phyloP scores from a whole-genome alignment of 495 filamentous ascomycete genomes.

The Cercophora newfieldiana region DNA sequence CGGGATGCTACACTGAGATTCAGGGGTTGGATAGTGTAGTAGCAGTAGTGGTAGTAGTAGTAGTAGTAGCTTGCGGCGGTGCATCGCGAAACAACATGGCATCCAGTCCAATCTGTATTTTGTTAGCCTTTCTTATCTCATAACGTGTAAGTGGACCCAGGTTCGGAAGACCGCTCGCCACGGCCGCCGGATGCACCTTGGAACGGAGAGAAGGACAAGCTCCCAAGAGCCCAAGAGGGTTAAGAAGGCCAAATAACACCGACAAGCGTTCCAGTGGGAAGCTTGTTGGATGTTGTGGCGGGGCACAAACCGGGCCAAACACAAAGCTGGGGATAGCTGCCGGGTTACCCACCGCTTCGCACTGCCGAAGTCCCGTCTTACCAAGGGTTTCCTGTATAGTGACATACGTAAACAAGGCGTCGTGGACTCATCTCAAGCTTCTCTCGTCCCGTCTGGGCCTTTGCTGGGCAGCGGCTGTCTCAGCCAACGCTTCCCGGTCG shows the following conservation, averaged over 20 bases:
- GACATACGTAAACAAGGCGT: neutral
- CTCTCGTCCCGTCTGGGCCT: neutral
- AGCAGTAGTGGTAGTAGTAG: no score
- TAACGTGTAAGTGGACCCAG: neutral
- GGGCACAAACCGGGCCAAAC: neutral
- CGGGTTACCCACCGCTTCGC: no score
- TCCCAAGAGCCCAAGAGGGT: neutral
- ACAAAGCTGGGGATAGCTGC: neutral
- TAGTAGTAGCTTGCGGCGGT: neutral
- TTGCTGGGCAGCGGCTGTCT: neutral
- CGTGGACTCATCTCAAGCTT: neutral
- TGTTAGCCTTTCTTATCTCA: neutral
- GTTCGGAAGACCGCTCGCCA: neutral
- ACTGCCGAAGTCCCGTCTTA: no score
- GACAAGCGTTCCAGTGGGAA: neutral
- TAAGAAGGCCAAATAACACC: neutral
- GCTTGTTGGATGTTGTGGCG: neutral
- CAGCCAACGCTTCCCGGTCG: neutral
- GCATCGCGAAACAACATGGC: neutral
- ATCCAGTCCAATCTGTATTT: neutral
- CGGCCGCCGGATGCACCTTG: neutral
- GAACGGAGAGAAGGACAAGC: neutral
- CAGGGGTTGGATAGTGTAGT: neutral
- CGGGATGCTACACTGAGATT: neutral
- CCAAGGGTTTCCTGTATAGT: neutral